phyloP scores from a whole-genome alignment of 805 yeast species.

The Candida broadrunensis region DNA sequence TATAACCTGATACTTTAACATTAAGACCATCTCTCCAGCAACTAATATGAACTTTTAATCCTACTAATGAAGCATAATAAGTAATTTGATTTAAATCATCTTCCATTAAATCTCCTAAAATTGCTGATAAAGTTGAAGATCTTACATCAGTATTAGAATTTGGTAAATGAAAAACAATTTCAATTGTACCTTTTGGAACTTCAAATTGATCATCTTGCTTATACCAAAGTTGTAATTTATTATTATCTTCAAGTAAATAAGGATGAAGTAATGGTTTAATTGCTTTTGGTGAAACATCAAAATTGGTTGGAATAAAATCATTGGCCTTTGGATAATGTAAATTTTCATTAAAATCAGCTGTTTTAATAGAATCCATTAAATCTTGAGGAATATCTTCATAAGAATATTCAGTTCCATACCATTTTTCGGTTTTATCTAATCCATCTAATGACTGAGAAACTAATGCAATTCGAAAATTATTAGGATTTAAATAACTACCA shows the following conservation, averaged over 20 bases:
- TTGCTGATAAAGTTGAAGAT: conserved; percentile 53
- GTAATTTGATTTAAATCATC: conserved; percentile 74
- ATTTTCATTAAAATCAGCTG: conserved; percentile 14
- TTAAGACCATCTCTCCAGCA: conserved; percentile 69
- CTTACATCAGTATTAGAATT: conserved; percentile 56
- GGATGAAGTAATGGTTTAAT: conserved; percentile 53
- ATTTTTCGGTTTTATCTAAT: conserved; percentile 56
- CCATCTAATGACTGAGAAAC: conserved; percentile 47
- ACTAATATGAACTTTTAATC: conserved; percentile 56
- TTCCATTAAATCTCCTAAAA: conserved; percentile 68
- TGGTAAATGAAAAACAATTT: conserved; percentile 64
- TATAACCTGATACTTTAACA: conserved; percentile 72
- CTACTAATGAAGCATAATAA: conserved; percentile 84
- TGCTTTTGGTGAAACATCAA: conserved; percentile 50
- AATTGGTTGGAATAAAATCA: conserved; percentile 78
- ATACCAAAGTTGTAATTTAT: conserved; percentile 69
- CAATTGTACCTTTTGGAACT: conserved; percentile 81
- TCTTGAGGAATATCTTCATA: conserved; percentile 41
- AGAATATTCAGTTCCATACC: conserved; percentile 88
- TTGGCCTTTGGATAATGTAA: conserved; percentile 71
- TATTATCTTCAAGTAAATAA: conserved; percentile 49
- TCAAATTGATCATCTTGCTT: conserved; percentile 87
- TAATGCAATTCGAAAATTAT: conserved; percentile 62
- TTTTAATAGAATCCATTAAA: conserved; percentile 29
- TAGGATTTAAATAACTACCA: conserved; percentile 47